Evolutionary conservation across 192 early-diverging fungal species (phyloP).

Genomic region (Coemansia sp.): DNA sequence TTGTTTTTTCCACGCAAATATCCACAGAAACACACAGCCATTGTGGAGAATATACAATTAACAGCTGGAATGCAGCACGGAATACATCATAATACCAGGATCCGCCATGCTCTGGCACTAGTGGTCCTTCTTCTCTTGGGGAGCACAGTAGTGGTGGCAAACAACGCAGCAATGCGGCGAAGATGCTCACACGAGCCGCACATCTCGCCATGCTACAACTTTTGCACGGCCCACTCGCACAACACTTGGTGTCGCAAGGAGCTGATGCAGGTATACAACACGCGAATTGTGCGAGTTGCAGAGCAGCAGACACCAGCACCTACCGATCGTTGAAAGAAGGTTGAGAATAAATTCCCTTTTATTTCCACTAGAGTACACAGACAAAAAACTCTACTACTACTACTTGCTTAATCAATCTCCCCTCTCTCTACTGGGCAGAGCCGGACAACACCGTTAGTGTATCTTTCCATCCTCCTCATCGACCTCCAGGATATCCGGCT

Average conservation of each 20-base stretch:
- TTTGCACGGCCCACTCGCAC: constrained; percentile 44
- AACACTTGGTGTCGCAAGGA: constrained; percentile 43
- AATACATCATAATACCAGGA: too few relatives aligned
- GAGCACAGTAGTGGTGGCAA: constrained; percentile 3
- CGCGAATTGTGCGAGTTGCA: too few relatives aligned
- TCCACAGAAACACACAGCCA: too few relatives aligned
- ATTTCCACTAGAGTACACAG: too few relatives aligned
- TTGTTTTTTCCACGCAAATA: too few relatives aligned
- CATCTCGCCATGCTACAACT: constrained; percentile 42
- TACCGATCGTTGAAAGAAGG: too few relatives aligned
- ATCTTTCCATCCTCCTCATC: constrained; percentile 41
- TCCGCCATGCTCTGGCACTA: background rate
- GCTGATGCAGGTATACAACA: constrained; percentile 16
- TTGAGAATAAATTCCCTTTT: too few relatives aligned
- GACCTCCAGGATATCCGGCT: constrained; percentile 40
- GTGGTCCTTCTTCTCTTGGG: too few relatives aligned
- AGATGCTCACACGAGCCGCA: constrained; percentile 44
- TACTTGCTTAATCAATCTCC: too few relatives aligned
- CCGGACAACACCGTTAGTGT: background rate
- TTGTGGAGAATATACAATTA: background rate
- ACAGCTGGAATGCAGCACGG: background rate
- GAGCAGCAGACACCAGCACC: too few relatives aligned
- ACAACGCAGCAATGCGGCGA: constrained; percentile 44
- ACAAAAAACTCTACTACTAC: too few relatives aligned
- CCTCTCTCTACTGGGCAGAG: too few relatives aligned